Base-by-base conservation (phyloP, 2,329 filamentous ascomycete genomes). In the Alternaria burnsii region DNA sequence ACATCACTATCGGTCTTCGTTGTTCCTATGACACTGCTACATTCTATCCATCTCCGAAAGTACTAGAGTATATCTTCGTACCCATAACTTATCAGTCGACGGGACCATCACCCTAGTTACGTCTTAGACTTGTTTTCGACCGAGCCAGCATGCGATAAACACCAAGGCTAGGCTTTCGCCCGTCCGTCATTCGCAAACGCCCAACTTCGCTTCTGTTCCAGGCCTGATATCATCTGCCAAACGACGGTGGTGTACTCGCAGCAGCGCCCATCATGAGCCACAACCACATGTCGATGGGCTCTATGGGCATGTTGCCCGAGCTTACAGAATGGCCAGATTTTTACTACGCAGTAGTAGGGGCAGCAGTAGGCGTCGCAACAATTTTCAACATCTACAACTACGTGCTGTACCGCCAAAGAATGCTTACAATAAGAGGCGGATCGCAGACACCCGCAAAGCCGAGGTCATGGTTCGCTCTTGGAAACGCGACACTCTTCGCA, bases 401-500 rank as follows among this genome's bases (percentile, higher is more conserved):
- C 46, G 66, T 82, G 16, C 68, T 87, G 14, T 83, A 79, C 52
- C 76, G 79, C 43, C 85, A 87, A 68, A 85, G 85, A 71, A 68
- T 87, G n/a, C 77, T 78, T 24, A 82, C 79, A 52, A 76, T 76
- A 57, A 75, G 71, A 57, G 69, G 79, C 57, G 75, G 76, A 6
- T 71, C 71, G 14, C 64, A 73, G 11, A 82, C 78, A 11, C 84
- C 85, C 12, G 83, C 86, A 24, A 86, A 84, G 71, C 87, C 87
- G 30, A 85, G 81, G 57, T 82, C 81, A 16, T 65, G 82, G 24
- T 72, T 86, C 54, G 79, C 83, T 60, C 75, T 75, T 11, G 66
- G 72, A 26, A 83, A 83, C 67, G 87, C 86, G 28, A 87, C 86
- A 0, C 47, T 82, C 8, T 86, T 83, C 24, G 85, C 86, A 4